These are phyloP conservation scores for Sclerospora graminicola DNA, from an alignment of 352 stramenopile genomes.

Conservation along the genomic window DNA sequence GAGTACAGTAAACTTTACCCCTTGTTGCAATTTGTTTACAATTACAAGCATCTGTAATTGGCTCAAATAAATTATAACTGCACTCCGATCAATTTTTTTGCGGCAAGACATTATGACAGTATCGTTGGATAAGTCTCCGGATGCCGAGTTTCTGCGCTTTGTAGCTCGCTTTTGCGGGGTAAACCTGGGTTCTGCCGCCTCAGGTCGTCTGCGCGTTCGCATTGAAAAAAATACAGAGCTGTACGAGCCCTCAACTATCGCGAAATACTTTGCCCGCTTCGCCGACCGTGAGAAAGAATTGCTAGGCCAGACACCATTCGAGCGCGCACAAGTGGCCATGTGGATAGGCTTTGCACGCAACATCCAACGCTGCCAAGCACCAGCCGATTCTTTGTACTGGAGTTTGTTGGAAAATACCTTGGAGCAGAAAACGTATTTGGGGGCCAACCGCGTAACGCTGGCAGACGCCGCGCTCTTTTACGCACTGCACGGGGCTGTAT, in stretches of 20 bases:
- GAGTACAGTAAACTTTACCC: too few species aligned
- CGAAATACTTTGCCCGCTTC: slow-evolving; percentile 62
- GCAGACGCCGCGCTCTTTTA: slow-evolving; percentile 75
- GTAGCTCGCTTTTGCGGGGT: slow-evolving; percentile 73
- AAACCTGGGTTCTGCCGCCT: slow-evolving; percentile 55
- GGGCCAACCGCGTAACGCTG: slow-evolving; percentile 59
- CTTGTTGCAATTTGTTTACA: too few species aligned
- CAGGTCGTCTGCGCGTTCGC: slow-evolving; percentile 61
- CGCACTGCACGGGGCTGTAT: slow-evolving; percentile 33
- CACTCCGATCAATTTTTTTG: too few species aligned
- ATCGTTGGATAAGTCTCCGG: slow-evolving; percentile 64
- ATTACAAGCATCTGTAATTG: too few species aligned
- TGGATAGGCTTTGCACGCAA: slow-evolving; percentile 60
- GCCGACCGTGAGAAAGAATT: slow-evolving; percentile 68
- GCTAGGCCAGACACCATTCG: slow-evolving; percentile 40
- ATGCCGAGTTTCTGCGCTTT: slow-evolving; percentile 74
- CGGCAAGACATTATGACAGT: slow-evolving; percentile 81
- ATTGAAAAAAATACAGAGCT: slow-evolving; percentile 63
- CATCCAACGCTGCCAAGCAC: slow-evolving; percentile 29
- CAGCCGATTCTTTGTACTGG: slow-evolving; percentile 39
- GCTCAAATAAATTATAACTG: too few species aligned
- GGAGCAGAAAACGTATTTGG: slow-evolving; percentile 53
- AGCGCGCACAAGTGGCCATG: slow-evolving; percentile 67
- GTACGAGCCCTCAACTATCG: slow-evolving; percentile 63
- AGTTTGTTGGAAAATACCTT: slow-evolving; percentile 49